Evolutionary conservation across 2,329 filamentous ascomycete genomes (phyloP).

Genomic region (Drechslerella dactyloides): DNA sequence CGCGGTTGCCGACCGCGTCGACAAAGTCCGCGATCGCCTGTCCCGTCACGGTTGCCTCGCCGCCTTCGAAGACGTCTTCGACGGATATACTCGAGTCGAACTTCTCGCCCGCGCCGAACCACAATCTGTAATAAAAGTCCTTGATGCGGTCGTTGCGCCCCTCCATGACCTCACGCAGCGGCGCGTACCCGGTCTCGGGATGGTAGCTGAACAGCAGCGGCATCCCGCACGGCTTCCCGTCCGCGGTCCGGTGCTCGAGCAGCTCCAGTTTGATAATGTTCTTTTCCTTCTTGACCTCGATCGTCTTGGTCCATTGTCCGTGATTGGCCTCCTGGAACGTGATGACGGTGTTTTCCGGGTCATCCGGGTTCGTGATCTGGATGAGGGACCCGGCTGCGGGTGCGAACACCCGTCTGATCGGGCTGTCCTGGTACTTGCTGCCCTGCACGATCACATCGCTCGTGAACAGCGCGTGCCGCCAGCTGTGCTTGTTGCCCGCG

Average conservation of each 20-base stretch:
- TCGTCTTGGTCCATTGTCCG: conserved; percentile 66
- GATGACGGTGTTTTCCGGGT: conserved; percentile 82
- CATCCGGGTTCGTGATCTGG: conserved; percentile 81
- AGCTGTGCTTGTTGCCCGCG: conserved; percentile 83
- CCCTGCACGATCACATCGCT: conserved; percentile 94
- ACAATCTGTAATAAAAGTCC: conserved; percentile 97
- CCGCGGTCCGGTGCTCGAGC: conserved; percentile 89
- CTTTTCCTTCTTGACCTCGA: conserved; percentile 78
- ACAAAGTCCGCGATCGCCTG: conserved; percentile 98
- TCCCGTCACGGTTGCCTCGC: conserved; percentile 81
- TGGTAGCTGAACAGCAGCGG: conserved; percentile 90
- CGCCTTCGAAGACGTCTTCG: conserved; percentile 87
- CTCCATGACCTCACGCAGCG: conserved; percentile 95
- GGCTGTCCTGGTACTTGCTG: conserved; percentile 96
- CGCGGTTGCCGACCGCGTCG: conserved; percentile 97
- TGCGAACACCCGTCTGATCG: conserved; percentile 87
- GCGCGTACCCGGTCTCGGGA: conserved; percentile 95
- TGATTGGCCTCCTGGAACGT: conserved; percentile 76
- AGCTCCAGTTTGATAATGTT: conserved; percentile 86
- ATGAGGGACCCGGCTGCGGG: conserved; percentile 86
- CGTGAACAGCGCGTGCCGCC: conserved; percentile 92
- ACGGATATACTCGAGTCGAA: conserved; percentile 84
- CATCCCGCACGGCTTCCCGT: conserved; percentile 80
- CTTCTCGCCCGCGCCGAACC: conserved; percentile 82
- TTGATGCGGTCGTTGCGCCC: conserved; percentile 97